Conservation (phyloP, 2,329 filamentous ascomycete genomes). For the Daldinia sp. region DNA sequence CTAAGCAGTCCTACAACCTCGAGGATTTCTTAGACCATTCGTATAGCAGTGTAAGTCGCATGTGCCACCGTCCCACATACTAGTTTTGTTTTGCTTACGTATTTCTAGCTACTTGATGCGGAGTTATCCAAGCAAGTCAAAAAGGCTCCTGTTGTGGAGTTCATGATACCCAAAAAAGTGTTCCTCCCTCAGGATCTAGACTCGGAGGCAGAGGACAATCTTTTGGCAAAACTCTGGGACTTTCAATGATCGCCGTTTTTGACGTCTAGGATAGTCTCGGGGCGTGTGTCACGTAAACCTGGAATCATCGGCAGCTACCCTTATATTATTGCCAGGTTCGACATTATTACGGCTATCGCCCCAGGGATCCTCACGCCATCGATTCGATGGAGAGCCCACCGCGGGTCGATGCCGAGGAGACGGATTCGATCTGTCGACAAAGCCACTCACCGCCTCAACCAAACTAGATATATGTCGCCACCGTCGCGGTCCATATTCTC, state of each 20-base stretch:
- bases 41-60: constrained; percentile 74
- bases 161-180: constrained; percentile 89
- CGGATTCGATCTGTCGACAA: constrained; percentile 26
- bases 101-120: constrained; percentile 75
- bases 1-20: constrained; percentile 92
- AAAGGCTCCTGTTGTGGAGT: constrained; percentile 89
- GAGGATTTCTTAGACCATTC: constrained; percentile 98
- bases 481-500: constrained; percentile 27
- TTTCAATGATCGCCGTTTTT: constrained; percentile 52
- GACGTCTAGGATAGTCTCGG: constrained; percentile 9
- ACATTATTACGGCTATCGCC: constrained; percentile 15
- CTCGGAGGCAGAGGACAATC: constrained; percentile 59
- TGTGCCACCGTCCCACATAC: constrained; percentile 2
- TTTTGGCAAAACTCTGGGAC: constrained; percentile 69
- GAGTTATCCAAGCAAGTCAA: constrained; percentile 85
- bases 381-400: constrained; percentile 19
- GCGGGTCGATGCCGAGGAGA: constrained; percentile 27
- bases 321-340: constrained; percentile 10
- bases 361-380: constrained; percentile 12
- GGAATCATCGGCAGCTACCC: constrained; percentile 10
- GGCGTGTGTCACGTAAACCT: constrained; percentile 12
- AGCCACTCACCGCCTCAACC: constrained; percentile 32
- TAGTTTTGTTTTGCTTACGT: constrained; percentile 45
- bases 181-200: constrained; percentile 64
- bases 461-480: constrained; percentile 16